Percentiles rank a stretch among this genome's conserved stretches.
Evolutionary conservation across 139 green algal genomes (phyloP).

Genomic region (Chlorella sorokiniana): DNA sequence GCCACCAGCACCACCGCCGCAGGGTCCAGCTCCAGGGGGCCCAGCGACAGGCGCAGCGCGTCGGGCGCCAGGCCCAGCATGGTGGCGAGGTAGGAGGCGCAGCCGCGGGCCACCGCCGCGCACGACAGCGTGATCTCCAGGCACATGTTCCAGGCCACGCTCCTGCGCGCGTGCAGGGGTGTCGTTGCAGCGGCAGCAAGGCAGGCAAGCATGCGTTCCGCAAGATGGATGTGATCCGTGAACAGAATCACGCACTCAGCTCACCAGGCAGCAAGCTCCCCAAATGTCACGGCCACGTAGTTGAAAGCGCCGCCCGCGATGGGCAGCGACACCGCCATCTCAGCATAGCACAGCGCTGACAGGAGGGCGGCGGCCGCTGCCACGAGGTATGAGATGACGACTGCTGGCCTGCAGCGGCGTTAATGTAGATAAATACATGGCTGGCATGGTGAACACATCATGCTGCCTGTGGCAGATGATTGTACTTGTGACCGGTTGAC

Average conservation of each 20-base stretch:
- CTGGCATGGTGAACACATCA: too few relatives aligned
- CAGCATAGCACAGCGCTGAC: constrained; percentile 83
- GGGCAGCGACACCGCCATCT: constrained; percentile 67
- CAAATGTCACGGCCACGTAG: constrained; percentile 79
- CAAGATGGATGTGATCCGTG: not conserved
- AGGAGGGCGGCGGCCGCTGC: constrained; percentile 73
- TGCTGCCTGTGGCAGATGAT: too few relatives aligned
- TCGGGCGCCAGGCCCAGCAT: constrained; percentile 55
- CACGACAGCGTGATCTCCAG: constrained; percentile 86
- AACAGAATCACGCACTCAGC: not conserved
- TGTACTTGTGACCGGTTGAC: not conserved
- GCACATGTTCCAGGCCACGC: constrained; percentile 79
- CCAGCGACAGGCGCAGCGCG: constrained; percentile 46
- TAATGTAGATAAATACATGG: too few relatives aligned
- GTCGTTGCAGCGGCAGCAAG: not conserved
- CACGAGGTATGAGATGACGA: constrained; percentile 72
- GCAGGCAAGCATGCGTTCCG: not conserved
- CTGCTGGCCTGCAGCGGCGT: constrained; percentile 46
- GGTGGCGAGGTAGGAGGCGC: constrained; percentile 80
- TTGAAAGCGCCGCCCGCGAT: constrained; percentile 81
- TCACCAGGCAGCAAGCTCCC: constrained; percentile 77
- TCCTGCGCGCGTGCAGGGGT: too few relatives aligned
- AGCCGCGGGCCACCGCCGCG: constrained; percentile 81
- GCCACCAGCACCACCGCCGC: constrained; percentile 50
- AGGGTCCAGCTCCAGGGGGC: constrained; percentile 65